Evolutionary conservation across 495 filamentous ascomycete genomes (phyloP), one percentile per base, ranked within the genome.

Genomic region (Collariella sp.): DNA sequence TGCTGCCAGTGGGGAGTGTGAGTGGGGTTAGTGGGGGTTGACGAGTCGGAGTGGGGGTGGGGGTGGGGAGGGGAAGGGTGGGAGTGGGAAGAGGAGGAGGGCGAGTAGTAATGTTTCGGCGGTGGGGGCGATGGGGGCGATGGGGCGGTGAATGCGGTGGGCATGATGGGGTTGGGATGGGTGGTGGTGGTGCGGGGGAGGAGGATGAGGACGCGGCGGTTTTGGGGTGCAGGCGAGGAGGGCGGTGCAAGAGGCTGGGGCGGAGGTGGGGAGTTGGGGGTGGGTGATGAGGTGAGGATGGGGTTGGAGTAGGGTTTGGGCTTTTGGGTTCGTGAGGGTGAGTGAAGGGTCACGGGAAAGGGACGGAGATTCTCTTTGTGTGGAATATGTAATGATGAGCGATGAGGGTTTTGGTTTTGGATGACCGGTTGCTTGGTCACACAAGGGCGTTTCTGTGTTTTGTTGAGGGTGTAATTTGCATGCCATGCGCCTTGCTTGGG

Each of bases 211-310:
- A 67, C 18, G 61, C 54, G 7, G 69, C 61, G 3, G 50, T 50
- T 20, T 50, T 65, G 50, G 64, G 56, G 61, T 58, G 43, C 60
- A 57, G 59, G 50, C 59, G 3, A 60, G 58, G 39, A 56, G 60
- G 15, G 64, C 67, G 13, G 31, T 68, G 36, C 64, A 70, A 34
- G 67, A 66, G 56, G 63, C 62, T 0, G 64, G 61, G 9, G 60
- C 48, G 19, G 55, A 65, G 46, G 65, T 34, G 34, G 58, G 59
- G 12, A 64, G 57, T 35, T 71, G 69, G 67, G 61, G 15, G 55
- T 72, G 2, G 69, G 69, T 2, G 69, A 72, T 55, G 69, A 72
- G 29, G 65, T 68, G 9, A 54, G 65, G 52, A 72, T 72, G 69
- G 64, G 69, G 18, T 59, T 72, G 52, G 68, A 70, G 48, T 69